Evolutionary conservation across 257 asterid species (phyloP).

Genomic region (Petunia axillaris): DNA sequence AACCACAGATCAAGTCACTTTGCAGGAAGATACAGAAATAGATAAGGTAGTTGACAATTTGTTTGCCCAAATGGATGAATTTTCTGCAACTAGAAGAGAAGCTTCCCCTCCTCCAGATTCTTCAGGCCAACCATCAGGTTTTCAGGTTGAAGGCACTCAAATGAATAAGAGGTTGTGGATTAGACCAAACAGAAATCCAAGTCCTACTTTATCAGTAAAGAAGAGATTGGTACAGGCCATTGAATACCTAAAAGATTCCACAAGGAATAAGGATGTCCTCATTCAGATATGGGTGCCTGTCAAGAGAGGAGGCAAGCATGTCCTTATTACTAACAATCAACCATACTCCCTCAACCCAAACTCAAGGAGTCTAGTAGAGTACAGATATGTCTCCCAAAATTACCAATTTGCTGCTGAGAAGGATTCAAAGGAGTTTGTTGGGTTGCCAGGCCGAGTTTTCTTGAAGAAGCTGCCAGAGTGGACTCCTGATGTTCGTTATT

Average conservation of each 20-base stretch:
- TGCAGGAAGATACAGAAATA: slow-evolving; percentile 40
- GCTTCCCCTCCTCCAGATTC: slow-evolving; percentile 38
- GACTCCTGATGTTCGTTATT: slow-evolving; percentile 80
- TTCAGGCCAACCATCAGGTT: slow-evolving; percentile 36
- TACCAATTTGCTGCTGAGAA: slow-evolving; percentile 65
- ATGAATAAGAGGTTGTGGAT: slow-evolving; percentile 56
- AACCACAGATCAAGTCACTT: slow-evolving; percentile 35
- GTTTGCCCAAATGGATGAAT: slow-evolving; percentile 42
- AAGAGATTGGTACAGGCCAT: slow-evolving; percentile 64
- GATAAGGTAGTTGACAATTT: slow-evolving; percentile 22
- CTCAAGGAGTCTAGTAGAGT: slow-evolving; percentile 57
- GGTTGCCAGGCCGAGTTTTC: slow-evolving; percentile 79
- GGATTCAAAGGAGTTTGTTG: slow-evolving; percentile 54
- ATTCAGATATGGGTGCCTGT: slow-evolving; percentile 84
- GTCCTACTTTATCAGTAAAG: slow-evolving; percentile 42
- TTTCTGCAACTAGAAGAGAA: slow-evolving; percentile 30
- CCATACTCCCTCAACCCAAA: slow-evolving; percentile 56
- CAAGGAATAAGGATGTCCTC: slow-evolving; percentile 56
- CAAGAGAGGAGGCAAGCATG: slow-evolving; percentile 54
- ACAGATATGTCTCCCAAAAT: slow-evolving; percentile 52
- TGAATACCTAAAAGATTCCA: slow-evolving; percentile 49
- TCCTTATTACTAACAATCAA: slow-evolving; percentile 65
- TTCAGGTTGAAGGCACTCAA: slow-evolving; percentile 43
- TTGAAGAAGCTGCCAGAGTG: slow-evolving; percentile 75
- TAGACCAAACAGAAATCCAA: slow-evolving; percentile 42